Evolutionary conservation across 169 alveolate genomes (phyloP).

Genomic region (Plasmodium billcollinsi): DNA sequence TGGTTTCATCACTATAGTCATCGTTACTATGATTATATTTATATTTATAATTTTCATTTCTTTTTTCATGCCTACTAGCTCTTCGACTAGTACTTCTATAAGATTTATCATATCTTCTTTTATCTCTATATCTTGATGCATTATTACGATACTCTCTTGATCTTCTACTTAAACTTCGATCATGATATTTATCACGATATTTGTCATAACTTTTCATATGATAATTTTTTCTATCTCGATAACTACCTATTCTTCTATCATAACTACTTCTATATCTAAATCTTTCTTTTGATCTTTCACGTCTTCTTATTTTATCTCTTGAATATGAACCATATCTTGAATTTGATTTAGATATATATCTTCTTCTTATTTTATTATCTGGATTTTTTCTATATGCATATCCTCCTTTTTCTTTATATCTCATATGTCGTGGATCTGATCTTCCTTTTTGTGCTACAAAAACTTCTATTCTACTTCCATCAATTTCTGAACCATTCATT

Average conservation of each 20-base stretch:
- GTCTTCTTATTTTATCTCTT: constrained; percentile 67
- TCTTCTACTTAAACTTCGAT: constrained; percentile 43
- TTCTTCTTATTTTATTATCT: constrained; percentile 42
- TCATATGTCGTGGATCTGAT: constrained; percentile 81
- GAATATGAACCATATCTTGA: constrained; percentile 65
- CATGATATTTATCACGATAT: constrained; percentile 42
- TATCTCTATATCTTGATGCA: constrained; percentile 41
- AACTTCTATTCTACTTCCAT: constrained; percentile 85
- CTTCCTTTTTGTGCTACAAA: constrained; percentile 87
- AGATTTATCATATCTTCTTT: constrained; percentile 42
- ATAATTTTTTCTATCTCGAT: constrained; percentile 49
- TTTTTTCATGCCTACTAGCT: constrained; percentile 44
- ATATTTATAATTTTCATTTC: constrained; percentile 41
- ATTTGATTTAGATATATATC: constrained; percentile 52
- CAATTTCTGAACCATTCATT: constrained; percentile 87
- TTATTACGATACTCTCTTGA: constrained; percentile 47
- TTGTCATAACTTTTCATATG: constrained; percentile 24
- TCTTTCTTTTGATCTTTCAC: constrained; percentile 59
- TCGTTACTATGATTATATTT: constrained; percentile 52
- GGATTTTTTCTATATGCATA: constrained; percentile 62
- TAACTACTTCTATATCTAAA: constrained; percentile 57
- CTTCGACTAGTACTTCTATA: constrained; percentile 68
- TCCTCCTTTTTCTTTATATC: constrained; percentile 65
- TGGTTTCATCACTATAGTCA: constrained; percentile 67
- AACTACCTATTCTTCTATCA: constrained; percentile 47